Evolutionary conservation across 2,329 filamentous ascomycete species (phyloP), one percentile per base, ranked within the genome.

Genomic region (Hypomyces perniciosus): DNA sequence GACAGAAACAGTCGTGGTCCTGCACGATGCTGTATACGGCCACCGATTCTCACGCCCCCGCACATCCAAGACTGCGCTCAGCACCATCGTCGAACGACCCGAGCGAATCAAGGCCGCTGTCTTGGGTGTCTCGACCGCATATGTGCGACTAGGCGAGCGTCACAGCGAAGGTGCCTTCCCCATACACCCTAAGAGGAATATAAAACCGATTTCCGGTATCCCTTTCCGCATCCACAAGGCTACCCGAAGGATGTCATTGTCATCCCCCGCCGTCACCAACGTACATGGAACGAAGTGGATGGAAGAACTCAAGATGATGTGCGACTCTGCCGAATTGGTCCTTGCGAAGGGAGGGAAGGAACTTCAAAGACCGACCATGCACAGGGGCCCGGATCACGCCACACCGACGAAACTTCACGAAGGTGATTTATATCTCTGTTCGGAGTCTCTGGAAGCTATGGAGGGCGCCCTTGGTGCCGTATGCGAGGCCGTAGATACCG

Each of bases 231-330:
- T 99, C 59, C 81, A 82, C 54, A 95, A 91, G 69, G 93, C 91
- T 0, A 77, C 78, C 6, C 80, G 93, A 8, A 78, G 75, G 6
- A 68, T 96, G 48, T 72, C 87, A 5, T 75, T 99, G 31, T 80
- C 78, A 13, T 89, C 90, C 2, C 78, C 82, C 3, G 84, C 84
- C 1, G 91, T 97, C 6, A 92, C 89, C 6, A 90, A 92, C 64
- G 90, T 99, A 0, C 93, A 99, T 69, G 92, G 92, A 1, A 78
- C 75, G 3, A 87, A 87, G 57, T 96, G 92, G 92, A 96, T 97
- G 91, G 83, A 88, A 47, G 92, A 97, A 64, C 72, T 99, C 44
- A 86, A 84, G 67, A 73, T 78, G 6, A 89, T 97, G 86, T 97
- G 93, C 65, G 79, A 89, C 31, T 75, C 81, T 41, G 90, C 92